Evolutionary conservation across 192 early-diverging fungal species (phyloP).

Genomic region (Cladochytrium replicatum): DNA sequence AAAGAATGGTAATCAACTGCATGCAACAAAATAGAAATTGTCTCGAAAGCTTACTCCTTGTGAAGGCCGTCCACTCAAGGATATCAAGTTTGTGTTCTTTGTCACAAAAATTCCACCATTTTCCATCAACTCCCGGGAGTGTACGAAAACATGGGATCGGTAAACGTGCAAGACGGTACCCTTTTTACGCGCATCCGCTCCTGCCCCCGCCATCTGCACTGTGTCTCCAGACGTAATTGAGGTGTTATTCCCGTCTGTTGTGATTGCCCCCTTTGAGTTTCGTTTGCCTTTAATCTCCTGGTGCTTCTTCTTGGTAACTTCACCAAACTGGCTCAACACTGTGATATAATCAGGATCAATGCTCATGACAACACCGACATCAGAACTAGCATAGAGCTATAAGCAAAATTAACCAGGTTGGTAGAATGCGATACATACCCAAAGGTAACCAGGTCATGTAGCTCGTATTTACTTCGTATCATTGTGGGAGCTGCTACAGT

Average conservation of each 20-base stretch:
- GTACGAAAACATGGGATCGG: constrained; percentile 69
- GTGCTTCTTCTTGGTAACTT: constrained; percentile 48
- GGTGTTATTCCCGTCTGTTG: constrained; percentile 41
- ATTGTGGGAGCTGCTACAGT: constrained; percentile 38
- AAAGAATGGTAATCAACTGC: background rate
- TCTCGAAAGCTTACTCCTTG: constrained; percentile 7
- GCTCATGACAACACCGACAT: constrained; percentile 73
- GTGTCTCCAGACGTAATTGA: constrained; percentile 54
- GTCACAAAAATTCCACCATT: constrained; percentile 70
- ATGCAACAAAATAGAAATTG: constrained; percentile 8
- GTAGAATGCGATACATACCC: constrained; percentile 34
- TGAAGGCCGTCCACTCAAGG: constrained; percentile 5
- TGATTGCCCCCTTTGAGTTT: constrained; percentile 31
- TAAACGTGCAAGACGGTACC: constrained; percentile 78
- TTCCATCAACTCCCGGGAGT: constrained; percentile 60
- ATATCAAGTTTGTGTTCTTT: constrained; percentile 46
- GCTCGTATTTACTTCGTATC: constrained; percentile 73
- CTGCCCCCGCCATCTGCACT: constrained; percentile 26
- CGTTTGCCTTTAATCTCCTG: constrained; percentile 66
- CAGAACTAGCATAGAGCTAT: constrained; percentile 50
- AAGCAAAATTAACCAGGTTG: background rate
- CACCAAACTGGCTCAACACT: constrained; percentile 67
- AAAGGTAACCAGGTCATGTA: constrained; percentile 80
- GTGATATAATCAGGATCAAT: constrained; percentile 64
- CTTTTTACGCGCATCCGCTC: constrained; percentile 26